Evolutionary conservation across 345 rosid genomes (phyloP).

Genomic region (Orychophragmus violaceus): DNA sequence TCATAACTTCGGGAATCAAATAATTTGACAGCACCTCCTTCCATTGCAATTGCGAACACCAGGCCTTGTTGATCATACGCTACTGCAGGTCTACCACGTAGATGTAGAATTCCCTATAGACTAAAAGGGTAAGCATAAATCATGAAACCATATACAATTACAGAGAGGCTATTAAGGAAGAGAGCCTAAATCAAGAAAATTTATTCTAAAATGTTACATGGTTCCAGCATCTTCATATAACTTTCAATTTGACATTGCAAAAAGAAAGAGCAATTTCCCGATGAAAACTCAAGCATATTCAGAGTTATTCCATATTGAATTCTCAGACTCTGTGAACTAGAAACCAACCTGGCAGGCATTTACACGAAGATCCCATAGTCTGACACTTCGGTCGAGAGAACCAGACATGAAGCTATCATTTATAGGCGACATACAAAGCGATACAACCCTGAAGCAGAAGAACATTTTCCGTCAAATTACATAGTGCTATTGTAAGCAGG

Average conservation of each 20-base stretch:
- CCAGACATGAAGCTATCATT: slow-evolving; percentile 99
- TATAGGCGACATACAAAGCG: slow-evolving; percentile 94
- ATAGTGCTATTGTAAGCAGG: neutral
- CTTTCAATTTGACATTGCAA: neutral
- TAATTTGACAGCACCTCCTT: slow-evolving; percentile 95
- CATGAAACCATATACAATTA: slow-evolving; percentile 29
- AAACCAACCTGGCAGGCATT: slow-evolving; percentile 95
- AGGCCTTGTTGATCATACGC: slow-evolving; percentile 98
- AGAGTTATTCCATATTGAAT: neutral
- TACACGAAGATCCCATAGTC: slow-evolving; percentile 99
- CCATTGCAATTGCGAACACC: slow-evolving; percentile 98
- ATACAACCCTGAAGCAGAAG: slow-evolving; percentile 61
- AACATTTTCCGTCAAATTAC: neutral
- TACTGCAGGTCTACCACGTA: slow-evolving; percentile 94
- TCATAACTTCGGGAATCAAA: slow-evolving; percentile 94
- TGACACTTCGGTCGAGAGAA: slow-evolving; percentile 82
- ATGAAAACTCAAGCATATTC: neutral
- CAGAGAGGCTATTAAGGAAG: neutral
- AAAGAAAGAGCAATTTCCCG: neutral
- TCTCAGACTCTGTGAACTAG: neutral
- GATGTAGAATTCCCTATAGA: slow-evolving; percentile 79
- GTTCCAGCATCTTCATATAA: neutral
- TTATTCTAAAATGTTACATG: neutral
- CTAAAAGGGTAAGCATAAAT: slow-evolving; percentile 53
- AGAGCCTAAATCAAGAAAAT: neutral